phyloP scores from a whole-genome alignment of 139 green algal species.

The Tetradesmus lagerheimii region DNA sequence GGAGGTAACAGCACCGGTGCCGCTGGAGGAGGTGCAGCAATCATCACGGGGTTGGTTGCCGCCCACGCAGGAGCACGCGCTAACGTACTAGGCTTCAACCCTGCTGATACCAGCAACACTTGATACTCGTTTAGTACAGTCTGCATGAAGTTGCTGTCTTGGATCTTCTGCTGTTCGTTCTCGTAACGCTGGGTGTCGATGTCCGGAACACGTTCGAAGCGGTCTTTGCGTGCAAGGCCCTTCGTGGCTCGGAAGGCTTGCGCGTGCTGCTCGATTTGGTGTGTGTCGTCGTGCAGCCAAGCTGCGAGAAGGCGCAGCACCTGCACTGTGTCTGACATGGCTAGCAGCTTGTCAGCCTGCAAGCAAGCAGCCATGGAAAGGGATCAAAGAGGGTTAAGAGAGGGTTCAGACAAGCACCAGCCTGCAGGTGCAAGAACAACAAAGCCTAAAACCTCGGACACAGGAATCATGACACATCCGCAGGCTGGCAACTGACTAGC shows the following conservation, averaged over 20 bases:
- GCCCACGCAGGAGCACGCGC: neutral
- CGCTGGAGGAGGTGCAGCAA: neutral
- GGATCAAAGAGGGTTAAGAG: too few relatives aligned
- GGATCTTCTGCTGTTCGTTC: too few relatives aligned
- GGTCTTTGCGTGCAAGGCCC: too few relatives aligned
- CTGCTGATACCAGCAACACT: slow-evolving; percentile 30
- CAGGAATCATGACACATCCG: too few relatives aligned
- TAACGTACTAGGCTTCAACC: neutral
- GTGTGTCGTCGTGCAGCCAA: neutral
- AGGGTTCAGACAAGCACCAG: too few relatives aligned
- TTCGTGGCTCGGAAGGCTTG: too few relatives aligned
- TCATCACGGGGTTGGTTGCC: neutral
- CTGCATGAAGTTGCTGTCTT: neutral
- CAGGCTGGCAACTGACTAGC: too few relatives aligned
- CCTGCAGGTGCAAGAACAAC: too few relatives aligned
- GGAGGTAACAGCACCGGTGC: neutral
- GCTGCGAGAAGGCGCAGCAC: neutral
- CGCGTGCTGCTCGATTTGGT: too few relatives aligned
- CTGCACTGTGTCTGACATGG: neutral
- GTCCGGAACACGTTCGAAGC: too few relatives aligned
- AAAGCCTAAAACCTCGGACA: too few relatives aligned
- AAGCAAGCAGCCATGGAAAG: neutral
- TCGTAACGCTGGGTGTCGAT: too few relatives aligned
- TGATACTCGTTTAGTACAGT: neutral
- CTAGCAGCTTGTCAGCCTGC: slow-evolving; percentile 30